Base-by-base conservation (phyloP, 768 basidiomycete species). In the Termitomyces sp. region DNA sequence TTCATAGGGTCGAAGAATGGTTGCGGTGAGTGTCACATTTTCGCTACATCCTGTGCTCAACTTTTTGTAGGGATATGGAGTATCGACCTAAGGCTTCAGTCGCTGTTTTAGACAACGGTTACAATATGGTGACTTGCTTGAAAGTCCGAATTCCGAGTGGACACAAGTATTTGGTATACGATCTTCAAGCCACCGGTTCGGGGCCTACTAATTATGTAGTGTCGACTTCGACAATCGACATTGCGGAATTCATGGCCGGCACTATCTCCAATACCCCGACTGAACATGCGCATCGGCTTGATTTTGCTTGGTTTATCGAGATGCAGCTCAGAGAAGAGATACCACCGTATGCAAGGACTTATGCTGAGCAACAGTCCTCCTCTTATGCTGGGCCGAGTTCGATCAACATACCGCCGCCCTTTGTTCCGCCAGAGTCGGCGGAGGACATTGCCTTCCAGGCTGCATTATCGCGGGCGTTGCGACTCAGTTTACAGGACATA, bases 21-120 rank as follows among this genome's bases (percentile, higher is more conserved):
- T 12, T 59, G 36, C 35, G 33, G 58, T 45, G 51, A 59, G 42
- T 53, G 2, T n/a, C n/a, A 7, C 13, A 5, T 9, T 32, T 42
- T 44, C 15, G n/a, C 20, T 18, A 20, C 51, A 44, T 42, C 15
- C 32, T 42, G 22, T 15, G 44, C 39, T 35, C 20, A 52, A n/a
- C 3, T 53, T 49, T 16, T 57, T 15, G 4, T 42, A 59, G 58
- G 16, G 33, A 59, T 22, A 59, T 59, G 58, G 16, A n/a, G 5
- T 52, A n/a, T 52, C 12, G 13, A 32, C 51, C 49, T 44, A n/a
- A 8, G 22, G 58, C 38, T 33, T 42, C 49, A 36, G 50, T 20
- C 13, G 58, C 58, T 38, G 18, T 52, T 5, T 52, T 59, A 7
- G 58, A 59, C 32, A 59, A 59, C 35, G 49, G 50, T 35, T 45